Evolutionary conservation across 2,329 filamentous ascomycete species (phyloP), one percentile per base, ranked within the genome.

Genomic region (Sporothrix pallida): DNA sequence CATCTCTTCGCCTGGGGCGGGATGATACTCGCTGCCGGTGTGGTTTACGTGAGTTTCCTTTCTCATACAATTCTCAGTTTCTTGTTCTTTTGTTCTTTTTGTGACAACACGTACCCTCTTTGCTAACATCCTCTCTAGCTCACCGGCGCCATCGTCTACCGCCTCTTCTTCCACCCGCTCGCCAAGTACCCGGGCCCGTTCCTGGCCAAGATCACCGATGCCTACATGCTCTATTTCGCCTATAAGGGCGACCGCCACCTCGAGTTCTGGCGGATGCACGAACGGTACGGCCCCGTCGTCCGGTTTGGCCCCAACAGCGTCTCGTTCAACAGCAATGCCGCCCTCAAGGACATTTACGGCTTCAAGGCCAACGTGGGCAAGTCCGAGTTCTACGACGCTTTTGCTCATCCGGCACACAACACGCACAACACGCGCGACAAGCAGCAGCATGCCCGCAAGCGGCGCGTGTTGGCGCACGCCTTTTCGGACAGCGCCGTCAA

Each of bases 231-330:
- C 44, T 95, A 93, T 80, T 90, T 94, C 77, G 91, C 92, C 67
- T 92, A 90, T 82, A 91, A 89, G 78, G 93, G 92, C 71, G 90
- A 92, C 77, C 87, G 92, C 0, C 92, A 95, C 79, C 86, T 95
- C 20, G 89, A 92, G 78, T 90, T 94, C 78, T 90, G 90, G 83
- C 85, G 87, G 44, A 85, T 91, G 77, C 93, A 97, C 80, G 83
- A 90, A 77, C 86, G 87, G 79, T 94, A 97, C 78, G 92, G 89
- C 77, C 83, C 85, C n/a, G 81, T 90, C 70, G 91, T 95, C n/a
- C 92, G 93, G 42, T 93, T 92, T 76, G 92, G 92, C 0, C 93
- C 93, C 62, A 93, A 94, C 81, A 89, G 88, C 75, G 83, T 97
- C 58, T 93, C 91, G 0, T 89, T 97, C 83, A 95, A 96, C 85